Evolutionary conservation across 306 rosid species (phyloP), one percentile per base, ranked within the genome.

Genomic region (Herpetospermum pedunculosum): DNA sequence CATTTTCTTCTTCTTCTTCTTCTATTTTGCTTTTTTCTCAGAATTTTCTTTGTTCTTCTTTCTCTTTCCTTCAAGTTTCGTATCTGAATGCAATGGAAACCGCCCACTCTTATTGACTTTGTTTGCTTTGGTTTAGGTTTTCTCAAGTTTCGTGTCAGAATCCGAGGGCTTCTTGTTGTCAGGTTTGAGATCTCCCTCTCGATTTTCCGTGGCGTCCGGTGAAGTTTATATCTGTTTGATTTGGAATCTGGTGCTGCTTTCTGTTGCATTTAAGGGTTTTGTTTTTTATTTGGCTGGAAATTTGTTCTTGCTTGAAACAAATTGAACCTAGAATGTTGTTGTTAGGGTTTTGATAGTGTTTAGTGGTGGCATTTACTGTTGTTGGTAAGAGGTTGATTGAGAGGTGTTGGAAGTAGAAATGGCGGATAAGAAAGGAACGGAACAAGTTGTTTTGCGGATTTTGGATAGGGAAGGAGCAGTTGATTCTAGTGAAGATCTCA

Each of bases 371-470:
- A 4, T 14, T 21, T 9, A 14, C 8, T 55, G 50, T 43, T 70
- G 25, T 18, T 49, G 44, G 32, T 43, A 1, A 70, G 57, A 70
- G 40, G 55, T 60, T 57, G 1, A 15, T 81, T 87, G 84, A 85
- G 83, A 65, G 81, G 77, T 41, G 79, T 60, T 60, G 25, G 18
- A 6, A 32, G 50, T 67, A 75, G 49, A 57, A 76, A 72, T 48
- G 75, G 80, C 62, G 26, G 87, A 83, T 72, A 82, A 82, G 84
- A 81, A 79, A 47, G 81, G 72, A 70, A 10, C 80, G 65, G 77
- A 81, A 70, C 92, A 91, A 10, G 82, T 91, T 48, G 87, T 91
- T 63, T 43, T 91, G 46, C 81, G 82, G 75, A 81, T 91, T 79
- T 70, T 76, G 12, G 83, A 54, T 15, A 18, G 37, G 0, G 85